Percentiles rank a stretch among this genome's conserved stretches.
These are phyloP conservation scores for Fusarium equiseti DNA, from an alignment of 2,329 filamentous ascomycete species.

Conservation along the genomic window DNA sequence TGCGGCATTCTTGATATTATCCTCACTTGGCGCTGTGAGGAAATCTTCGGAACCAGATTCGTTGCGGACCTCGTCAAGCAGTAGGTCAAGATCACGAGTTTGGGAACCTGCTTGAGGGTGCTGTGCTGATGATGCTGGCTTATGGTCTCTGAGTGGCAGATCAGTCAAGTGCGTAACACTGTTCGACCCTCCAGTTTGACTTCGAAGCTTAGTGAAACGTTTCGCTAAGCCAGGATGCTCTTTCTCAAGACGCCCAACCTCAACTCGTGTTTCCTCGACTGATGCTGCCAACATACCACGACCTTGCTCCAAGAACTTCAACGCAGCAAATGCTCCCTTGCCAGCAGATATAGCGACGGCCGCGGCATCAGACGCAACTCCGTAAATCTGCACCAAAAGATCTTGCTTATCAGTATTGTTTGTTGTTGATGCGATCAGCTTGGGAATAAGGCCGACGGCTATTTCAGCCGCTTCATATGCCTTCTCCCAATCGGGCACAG, in stretches of 20 bases:
- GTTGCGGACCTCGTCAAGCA: not conserved
- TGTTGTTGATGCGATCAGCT: accelerated
- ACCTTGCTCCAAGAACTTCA: not conserved
- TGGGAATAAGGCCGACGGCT: too few relatives aligned
- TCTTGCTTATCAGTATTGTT: too few relatives aligned
- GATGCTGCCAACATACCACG: not conserved
- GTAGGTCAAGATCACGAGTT: not conserved
- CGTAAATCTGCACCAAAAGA: too few relatives aligned
- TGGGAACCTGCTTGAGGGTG: not conserved
- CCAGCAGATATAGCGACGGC: too few relatives aligned
- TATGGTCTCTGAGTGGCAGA: not conserved
- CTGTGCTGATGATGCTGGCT: not conserved
- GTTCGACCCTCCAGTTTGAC: accelerated
- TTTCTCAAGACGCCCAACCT: not conserved
- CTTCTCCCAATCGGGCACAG: too few relatives aligned
- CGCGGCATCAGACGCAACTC: too few relatives aligned
- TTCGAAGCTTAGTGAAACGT: not conserved
- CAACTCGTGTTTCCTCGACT: not conserved
- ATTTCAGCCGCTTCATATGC: too few relatives aligned
- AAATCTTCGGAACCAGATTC: not conserved
- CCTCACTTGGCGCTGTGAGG: not conserved
- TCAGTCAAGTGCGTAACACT: too few relatives aligned
- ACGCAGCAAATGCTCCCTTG: too few relatives aligned
- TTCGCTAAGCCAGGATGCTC: not conserved
- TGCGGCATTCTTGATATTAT: accelerated